A percentile compares a stretch with the other conserved stretches of the same genome.
Conservation (phyloP, 1,284 basidiomycete genomes). For the Rhodotorula sp. region DNA sequence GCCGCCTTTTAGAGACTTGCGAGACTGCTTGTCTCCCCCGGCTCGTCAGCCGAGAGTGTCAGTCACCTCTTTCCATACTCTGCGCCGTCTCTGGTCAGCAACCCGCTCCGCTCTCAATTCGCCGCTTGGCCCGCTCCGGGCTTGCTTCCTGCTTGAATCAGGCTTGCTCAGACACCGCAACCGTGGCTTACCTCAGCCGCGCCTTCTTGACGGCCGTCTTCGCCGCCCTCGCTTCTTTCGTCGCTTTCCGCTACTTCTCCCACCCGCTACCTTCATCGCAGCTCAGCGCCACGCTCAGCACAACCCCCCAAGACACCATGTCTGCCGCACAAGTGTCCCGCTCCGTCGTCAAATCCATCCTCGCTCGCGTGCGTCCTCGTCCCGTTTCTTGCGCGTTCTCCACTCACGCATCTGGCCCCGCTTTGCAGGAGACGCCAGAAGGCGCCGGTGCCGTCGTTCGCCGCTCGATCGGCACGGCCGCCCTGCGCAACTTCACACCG, state of each 20-base stretch:
- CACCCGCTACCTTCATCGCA: background rate
- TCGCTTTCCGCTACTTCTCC: background rate
- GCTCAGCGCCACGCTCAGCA: background rate
- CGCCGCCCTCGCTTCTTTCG: background rate
- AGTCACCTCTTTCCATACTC: background rate
- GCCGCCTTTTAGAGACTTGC: no score
- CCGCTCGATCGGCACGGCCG: slow-evolving; percentile 76
- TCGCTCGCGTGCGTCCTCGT: slow-evolving; percentile 59
- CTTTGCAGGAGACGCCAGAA: slow-evolving; percentile 65
- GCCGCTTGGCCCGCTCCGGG: background rate
- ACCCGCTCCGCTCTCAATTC: background rate
- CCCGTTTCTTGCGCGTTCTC: background rate
- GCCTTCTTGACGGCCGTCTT: background rate
- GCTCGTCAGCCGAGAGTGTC: no score
- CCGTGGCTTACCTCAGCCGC: slow-evolving; percentile 14
- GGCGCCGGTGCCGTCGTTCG: slow-evolving; percentile 87
- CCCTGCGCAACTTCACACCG: slow-evolving; percentile 78
- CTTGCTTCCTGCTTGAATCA: background rate
- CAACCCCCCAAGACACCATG: background rate
- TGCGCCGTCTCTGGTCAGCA: background rate
- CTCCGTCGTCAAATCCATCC: slow-evolving; percentile 69
- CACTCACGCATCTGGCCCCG: background rate
- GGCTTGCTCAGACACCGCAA: background rate
- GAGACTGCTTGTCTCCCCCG: no score
- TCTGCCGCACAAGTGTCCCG: slow-evolving; percentile 59